Evolutionary conservation across 495 filamentous ascomycete species (phyloP), one percentile per base, ranked within the genome.

Genomic region (Pyrenula massariospora): DNA sequence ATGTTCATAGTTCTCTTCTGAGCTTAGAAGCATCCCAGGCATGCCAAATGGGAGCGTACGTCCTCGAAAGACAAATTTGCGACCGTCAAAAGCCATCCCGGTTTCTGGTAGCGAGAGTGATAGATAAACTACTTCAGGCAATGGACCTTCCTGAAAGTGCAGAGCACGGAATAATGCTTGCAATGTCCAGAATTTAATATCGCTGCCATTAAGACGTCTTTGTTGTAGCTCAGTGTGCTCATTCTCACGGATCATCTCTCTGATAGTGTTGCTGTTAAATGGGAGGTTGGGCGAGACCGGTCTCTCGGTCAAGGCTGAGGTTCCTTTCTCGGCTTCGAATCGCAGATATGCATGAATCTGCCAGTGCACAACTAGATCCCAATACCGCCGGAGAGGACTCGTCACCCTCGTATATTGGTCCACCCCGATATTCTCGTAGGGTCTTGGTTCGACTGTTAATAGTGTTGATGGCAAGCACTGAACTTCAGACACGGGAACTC

Each of bases 351-450:
- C 84, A 67, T 94, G 85, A 59, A 98, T 90, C 62, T 97, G 92
- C 78, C 89, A 96, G 67, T 96, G 91, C 0, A 80, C 75, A n/a
- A 96, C 71, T 59, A 97, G 68, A 66, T 98, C 93, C 15, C 71
- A 70, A 69, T 84, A 96, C 24, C 93, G 79, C 19, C 93, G 87
- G 8, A 98, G 75, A 1, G 93, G 93, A 59, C 85, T 90, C 1
- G 93, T 97, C 47, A 82, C 81, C 63, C 89, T 93, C 58, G 83
- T 72, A 65, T 96, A 95, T 42, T 81, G 72, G 50, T 83, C 70
- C 2, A 86, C 59, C 12, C 88, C 90, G 20, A 96, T 69, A 10
- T 76, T 65, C 25, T 73, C 69, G 62, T 88, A 79, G 19, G 72
- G 77, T 48, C 79, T 67, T 0, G 84, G 78, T 36, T 31, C 56